Percentiles rank a stretch among this genome's conserved stretches.
phyloP scores from a whole-genome alignment of 2,329 filamentous ascomycete genomes.

The Nannizzia gypsea region DNA sequence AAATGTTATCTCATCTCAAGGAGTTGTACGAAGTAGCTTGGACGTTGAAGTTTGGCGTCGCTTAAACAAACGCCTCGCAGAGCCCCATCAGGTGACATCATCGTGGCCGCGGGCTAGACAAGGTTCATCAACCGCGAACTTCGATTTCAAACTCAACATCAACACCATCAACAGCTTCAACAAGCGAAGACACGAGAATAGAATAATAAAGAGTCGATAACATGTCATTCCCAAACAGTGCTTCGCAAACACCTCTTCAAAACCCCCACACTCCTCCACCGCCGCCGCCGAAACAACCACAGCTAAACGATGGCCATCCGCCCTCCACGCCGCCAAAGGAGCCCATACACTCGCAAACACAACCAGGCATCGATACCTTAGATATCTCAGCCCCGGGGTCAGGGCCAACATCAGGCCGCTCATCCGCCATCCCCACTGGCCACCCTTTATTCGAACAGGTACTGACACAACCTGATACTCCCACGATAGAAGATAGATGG shows the following conservation, averaged over 20 bases:
- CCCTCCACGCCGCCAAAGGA: constrained; percentile 23
- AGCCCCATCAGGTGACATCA: background rate
- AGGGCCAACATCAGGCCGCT: constrained; percentile 5
- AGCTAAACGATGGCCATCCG: constrained; percentile 38
- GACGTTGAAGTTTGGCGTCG: background rate
- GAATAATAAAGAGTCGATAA: background rate
- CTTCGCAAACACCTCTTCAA: background rate
- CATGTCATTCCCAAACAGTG: constrained; percentile 1
- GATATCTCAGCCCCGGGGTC: background rate
- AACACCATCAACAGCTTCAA: no score
- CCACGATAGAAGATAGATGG: constrained; percentile 52
- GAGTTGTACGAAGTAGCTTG: no score
- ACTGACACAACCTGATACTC: constrained; percentile 20
- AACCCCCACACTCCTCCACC: constrained; percentile 51
- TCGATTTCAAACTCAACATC: no score
- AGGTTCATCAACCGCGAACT: no score
- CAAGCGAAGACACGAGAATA: no score
- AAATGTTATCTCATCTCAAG: no score
- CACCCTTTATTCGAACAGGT: constrained; percentile 10
- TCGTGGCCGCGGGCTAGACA: background rate
- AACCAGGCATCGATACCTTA: constrained; percentile 8
- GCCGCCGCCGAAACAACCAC: constrained; percentile 60
- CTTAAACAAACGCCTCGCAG: background rate
- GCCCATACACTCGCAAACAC: constrained; percentile 14
- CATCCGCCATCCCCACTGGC: constrained; percentile 9